phyloP scores from a whole-genome alignment of 768 basidiomycete species.

The Trametes cubensis region DNA sequence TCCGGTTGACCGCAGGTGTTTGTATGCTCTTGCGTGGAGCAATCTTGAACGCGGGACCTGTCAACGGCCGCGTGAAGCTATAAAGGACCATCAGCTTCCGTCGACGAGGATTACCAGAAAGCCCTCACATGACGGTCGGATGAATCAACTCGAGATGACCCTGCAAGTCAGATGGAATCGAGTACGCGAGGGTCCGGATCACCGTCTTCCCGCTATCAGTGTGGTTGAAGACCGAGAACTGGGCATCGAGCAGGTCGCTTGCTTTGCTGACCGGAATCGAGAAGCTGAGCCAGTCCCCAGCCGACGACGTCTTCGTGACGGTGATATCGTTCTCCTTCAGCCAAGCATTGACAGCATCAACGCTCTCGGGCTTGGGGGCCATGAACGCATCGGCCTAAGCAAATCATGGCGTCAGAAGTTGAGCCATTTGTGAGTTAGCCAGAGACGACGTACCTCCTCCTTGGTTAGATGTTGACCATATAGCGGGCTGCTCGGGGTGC shows the following conservation, averaged over 20 bases:
- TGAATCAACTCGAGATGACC: slow-evolving; percentile 37
- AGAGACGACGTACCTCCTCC: slow-evolving; percentile 37
- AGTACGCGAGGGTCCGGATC: slow-evolving; percentile 42
- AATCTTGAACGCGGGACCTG: slow-evolving; percentile 26
- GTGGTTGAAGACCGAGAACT: slow-evolving; percentile 41
- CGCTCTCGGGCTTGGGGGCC: slow-evolving; percentile 32
- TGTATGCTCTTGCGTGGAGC: slow-evolving; percentile 24
- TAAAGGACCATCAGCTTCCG: slow-evolving; percentile 13
- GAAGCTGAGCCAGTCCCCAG: slow-evolving; percentile 42
- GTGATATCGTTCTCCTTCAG: slow-evolving; percentile 32
- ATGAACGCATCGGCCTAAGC: slow-evolving; percentile 33
- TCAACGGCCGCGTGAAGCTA: slow-evolving; percentile 41
- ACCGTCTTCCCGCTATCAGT: slow-evolving; percentile 30
- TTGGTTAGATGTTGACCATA: slow-evolving; percentile 43
- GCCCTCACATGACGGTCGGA: slow-evolving; percentile 34
- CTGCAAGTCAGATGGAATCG: slow-evolving; percentile 38
- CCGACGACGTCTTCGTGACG: slow-evolving; percentile 29
- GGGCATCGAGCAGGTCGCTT: slow-evolving; percentile 38
- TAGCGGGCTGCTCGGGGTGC: slow-evolving; percentile 38
- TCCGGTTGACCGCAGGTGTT: slow-evolving; percentile 26
- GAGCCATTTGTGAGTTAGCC: not conserved
- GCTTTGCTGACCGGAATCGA: slow-evolving; percentile 38
- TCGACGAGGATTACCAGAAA: slow-evolving; percentile 29
- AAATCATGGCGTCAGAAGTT: not conserved
- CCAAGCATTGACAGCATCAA: slow-evolving; percentile 33